Percentiles rank a stretch among this genome's conserved stretches.
Evolutionary conservation across 2,329 filamentous ascomycete species (phyloP).

Genomic region (Talaromyces sp.): DNA sequence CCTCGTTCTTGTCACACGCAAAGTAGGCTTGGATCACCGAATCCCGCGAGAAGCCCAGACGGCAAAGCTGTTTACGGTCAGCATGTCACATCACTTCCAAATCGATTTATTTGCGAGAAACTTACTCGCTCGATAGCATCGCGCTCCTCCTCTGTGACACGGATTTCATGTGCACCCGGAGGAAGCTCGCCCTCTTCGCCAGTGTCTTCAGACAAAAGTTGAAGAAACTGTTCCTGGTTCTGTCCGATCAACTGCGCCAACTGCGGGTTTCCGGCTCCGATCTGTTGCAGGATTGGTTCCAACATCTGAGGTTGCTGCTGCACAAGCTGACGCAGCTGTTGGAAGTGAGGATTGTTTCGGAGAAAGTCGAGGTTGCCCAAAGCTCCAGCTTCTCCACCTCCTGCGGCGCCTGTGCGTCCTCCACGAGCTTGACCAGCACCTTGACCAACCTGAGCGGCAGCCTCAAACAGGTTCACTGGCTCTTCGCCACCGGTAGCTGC

Average conservation of each 20-base stretch:
- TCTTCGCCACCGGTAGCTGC: constrained; percentile 46
- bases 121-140: constrained; percentile 95
- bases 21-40: constrained; percentile 97
- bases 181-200: constrained; percentile 73
- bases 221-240: constrained; percentile 89
- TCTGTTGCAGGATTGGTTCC: constrained; percentile 93
- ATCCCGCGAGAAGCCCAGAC: constrained; percentile 86
- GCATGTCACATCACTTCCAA: too few relatives aligned
- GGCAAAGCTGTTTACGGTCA: constrained; percentile 61
- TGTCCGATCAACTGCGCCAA: constrained; percentile 86
- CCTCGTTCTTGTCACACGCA: constrained; percentile 98
- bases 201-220: constrained; percentile 78
- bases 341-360: constrained; percentile 92
- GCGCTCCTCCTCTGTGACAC: constrained; percentile 90
- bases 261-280: constrained; percentile 89
- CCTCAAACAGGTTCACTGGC: constrained; percentile 83
- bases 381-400: constrained; percentile 49
- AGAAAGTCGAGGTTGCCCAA: constrained; percentile 86
- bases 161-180: constrained; percentile 81
- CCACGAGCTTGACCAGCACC: constrained; percentile 14
- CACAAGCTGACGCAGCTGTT: constrained; percentile 92
- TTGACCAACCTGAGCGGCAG: constrained; percentile 69
- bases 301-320: constrained; percentile 98
- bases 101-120: too few relatives aligned
- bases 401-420: constrained; percentile 26